phyloP scores from a whole-genome alignment of 768 basidiomycete genomes.

The Collybia sp. region DNA sequence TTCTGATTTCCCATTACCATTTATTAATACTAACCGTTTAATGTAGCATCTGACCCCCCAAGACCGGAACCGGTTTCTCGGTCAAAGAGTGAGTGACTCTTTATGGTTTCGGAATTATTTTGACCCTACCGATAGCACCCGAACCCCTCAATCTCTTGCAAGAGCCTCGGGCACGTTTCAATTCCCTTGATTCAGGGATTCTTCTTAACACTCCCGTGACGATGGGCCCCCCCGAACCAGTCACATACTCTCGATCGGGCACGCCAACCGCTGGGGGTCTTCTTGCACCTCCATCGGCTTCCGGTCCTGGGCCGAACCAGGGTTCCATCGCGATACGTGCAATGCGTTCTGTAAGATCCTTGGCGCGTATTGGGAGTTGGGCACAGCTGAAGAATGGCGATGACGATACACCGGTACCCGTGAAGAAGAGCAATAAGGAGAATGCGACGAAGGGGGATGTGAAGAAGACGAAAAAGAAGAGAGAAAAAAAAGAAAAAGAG shows the following conservation, averaged over 20 bases:
- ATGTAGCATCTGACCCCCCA: conserved; percentile 32
- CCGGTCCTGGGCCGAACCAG: conserved; percentile 21
- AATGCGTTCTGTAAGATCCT: conserved; percentile 68
- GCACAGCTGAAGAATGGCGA: conserved; percentile 46
- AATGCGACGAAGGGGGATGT: conserved; percentile 33
- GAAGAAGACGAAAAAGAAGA: conserved; percentile 32
- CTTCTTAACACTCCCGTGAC: conserved; percentile 28
- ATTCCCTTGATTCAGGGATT: conserved; percentile 50
- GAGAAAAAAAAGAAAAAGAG: conserved; percentile 17
- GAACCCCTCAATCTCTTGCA: conserved; percentile 32
- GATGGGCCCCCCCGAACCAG: conserved; percentile 18
- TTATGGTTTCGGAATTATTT: background rate
- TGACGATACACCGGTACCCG: conserved; percentile 11
- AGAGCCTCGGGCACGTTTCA: conserved; percentile 49
- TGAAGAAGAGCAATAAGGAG: conserved; percentile 18
- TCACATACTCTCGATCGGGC: conserved; percentile 27
- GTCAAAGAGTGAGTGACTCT: conserved; percentile 30
- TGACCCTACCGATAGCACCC: conserved; percentile 31
- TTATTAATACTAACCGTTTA: background rate
- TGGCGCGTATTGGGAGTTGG: conserved; percentile 74
- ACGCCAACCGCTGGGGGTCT: conserved; percentile 32
- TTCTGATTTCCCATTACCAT: background rate
- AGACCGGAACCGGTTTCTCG: conserved; percentile 24
- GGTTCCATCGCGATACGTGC: conserved; percentile 75
- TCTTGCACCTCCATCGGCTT: conserved; percentile 29